Evolutionary conservation across 2,329 filamentous ascomycete species (phyloP).

Genomic region (Paramyrothecium sp.): DNA sequence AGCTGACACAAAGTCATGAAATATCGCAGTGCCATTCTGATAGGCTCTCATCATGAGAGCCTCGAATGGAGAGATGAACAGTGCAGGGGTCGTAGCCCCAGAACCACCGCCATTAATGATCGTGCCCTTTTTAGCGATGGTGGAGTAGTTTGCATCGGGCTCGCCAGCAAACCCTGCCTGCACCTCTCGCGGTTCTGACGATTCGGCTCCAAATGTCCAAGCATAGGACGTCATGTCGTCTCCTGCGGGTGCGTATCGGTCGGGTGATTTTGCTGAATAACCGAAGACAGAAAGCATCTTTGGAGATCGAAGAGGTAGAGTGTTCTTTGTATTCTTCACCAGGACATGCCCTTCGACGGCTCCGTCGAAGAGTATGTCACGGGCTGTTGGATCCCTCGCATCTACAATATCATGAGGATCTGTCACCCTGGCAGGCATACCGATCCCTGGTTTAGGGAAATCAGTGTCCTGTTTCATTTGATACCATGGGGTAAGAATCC

Average conservation of each 20-base stretch:
- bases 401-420: constrained; percentile 45
- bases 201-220: neutral
- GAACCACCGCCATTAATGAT: constrained; percentile 51
- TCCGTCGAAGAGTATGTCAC: constrained; percentile 43
- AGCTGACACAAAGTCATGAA: constrained; percentile 38
- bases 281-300: constrained; percentile 56
- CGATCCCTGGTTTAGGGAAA: constrained; percentile 45
- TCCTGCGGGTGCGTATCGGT: neutral
- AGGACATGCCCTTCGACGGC: constrained; percentile 66
- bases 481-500: constrained; percentile 63
- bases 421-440: constrained; percentile 59
- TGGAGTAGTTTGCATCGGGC: constrained; percentile 46
- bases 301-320: constrained; percentile 53
- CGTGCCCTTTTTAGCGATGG: constrained; percentile 50
- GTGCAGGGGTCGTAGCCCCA: constrained; percentile 50
- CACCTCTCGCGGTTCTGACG: neutral
- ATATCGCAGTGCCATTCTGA: neutral
- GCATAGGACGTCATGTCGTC: neutral
- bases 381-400: constrained; percentile 45
- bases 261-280: constrained; percentile 38
- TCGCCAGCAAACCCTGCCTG: constrained; percentile 14
- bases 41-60: neutral
- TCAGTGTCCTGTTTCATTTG: constrained; percentile 49
- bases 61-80: constrained; percentile 16
- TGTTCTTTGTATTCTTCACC: constrained; percentile 67